Base-by-base conservation (phyloP, 768 basidiomycete genomes). In the Termitomyces sp. region DNA sequence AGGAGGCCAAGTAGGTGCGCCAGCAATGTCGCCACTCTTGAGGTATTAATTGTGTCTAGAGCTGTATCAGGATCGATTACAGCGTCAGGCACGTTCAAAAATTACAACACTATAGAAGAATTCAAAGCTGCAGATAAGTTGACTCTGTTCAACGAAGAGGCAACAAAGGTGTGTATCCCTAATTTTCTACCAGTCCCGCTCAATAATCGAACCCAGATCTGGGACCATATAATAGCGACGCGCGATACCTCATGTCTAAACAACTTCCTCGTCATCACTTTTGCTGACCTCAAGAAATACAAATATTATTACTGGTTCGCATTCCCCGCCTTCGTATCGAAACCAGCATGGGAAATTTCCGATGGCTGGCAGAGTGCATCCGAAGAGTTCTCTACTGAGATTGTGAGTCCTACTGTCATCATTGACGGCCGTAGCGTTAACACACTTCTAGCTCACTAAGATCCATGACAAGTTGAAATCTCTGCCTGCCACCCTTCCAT, bases 271-370 rank as follows among this genome's bases (percentile, higher is more conserved):
- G 76, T 97, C 49, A 88, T 99, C 62, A 93, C 94, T 0, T 98
- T 86, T 62, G 92, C 97, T 0, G 97, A 99, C 70, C 84, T 99
- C 62, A 99, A 98, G 79, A 98, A 95, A 69, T 98, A 97, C 77
- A 88, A 87, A 61, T 98, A 93, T 67, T 94, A 87, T 65, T 98
- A 98, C 71, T 99, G 96, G 97, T 98, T 98, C 65, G 89, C 90
- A 0, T 97, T 98, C 68, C 96, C 97, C 2, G 93, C 95, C 0
- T 86, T 98, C 60, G 86, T 87, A 0, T 76, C 90, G 21, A 93
- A 91, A 61, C 94, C 97, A 7, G 83, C 88, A 5, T 98, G 95
- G 95, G 87, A 91, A 74, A 85, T 90, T 60, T 73, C 75, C 34
- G 79, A 76, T 6, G 65, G 70, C 0, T 89, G 88, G 83, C 71